phyloP scores from a whole-genome alignment of 2,329 filamentous ascomycete genomes.

The Ramularia endophylla region DNA sequence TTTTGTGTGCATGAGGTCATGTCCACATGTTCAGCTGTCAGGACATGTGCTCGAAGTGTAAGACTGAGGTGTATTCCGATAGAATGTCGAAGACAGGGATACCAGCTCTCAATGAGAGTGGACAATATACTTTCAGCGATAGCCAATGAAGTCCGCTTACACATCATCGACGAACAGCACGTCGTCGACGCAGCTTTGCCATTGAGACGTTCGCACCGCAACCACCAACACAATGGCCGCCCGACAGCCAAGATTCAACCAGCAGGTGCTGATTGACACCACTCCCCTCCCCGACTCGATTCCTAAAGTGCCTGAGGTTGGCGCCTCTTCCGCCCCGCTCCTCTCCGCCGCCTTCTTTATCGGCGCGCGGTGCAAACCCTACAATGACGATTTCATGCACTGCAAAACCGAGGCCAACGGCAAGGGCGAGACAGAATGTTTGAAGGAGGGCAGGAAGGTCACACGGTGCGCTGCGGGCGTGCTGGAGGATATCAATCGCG shows the following conservation, averaged over 20 bases:
- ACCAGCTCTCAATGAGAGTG: too few relatives aligned
- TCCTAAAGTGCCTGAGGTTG: constrained; percentile 89
- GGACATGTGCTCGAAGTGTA: too few relatives aligned
- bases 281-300: constrained; percentile 89
- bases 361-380: constrained; percentile 85
- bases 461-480: constrained; percentile 95
- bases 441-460: constrained; percentile 94
- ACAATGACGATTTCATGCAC: constrained; percentile 99
- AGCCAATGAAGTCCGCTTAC: too few relatives aligned
- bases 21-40: too few relatives aligned
- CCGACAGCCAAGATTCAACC: constrained; percentile 76
- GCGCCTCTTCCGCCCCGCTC: constrained; percentile 85
- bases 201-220: constrained; percentile 8
- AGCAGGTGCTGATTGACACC: constrained; percentile 88
- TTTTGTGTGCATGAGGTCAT: too few relatives aligned
- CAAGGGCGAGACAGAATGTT: constrained; percentile 84
- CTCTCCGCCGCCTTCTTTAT: constrained; percentile 95
- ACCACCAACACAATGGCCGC: constrained; percentile 49
- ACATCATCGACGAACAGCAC: too few relatives aligned
- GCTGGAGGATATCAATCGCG: constrained; percentile 94
- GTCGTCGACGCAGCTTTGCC: too few relatives aligned
- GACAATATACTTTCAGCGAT: too few relatives aligned
- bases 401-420: constrained; percentile 95
- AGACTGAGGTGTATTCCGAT: too few relatives aligned
- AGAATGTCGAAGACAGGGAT: too few relatives aligned